Conservation (phyloP, 2,329 filamentous ascomycete genomes). For the Arachnopeziza araneosa region DNA sequence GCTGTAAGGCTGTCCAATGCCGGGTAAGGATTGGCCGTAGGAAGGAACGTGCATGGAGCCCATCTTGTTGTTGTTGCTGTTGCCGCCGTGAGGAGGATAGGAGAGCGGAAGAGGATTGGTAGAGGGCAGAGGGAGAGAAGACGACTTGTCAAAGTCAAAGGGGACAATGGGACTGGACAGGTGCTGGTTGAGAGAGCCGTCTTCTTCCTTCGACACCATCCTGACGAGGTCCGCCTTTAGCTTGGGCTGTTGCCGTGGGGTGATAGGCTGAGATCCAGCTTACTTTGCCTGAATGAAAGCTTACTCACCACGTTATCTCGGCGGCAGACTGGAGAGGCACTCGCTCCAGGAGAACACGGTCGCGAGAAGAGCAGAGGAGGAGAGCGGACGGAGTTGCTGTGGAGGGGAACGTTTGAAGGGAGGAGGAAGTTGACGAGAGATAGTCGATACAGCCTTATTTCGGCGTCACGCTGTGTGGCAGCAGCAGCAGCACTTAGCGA, state of each 20-base stretch:
- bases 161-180: neutral
- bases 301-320: neutral
- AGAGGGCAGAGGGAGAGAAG: neutral
- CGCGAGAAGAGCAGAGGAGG: constrained; percentile 4
- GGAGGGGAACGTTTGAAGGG: neutral
- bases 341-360: neutral
- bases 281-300: constrained; percentile 14
- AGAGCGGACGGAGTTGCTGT: constrained; percentile 1
- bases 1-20: constrained; percentile 6
- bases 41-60: constrained; percentile 12
- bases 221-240: neutral
- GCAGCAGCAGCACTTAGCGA: neutral
- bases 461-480: neutral
- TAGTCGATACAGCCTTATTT: neutral
- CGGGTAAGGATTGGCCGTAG: constrained; percentile 2
- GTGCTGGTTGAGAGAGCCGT: neutral
- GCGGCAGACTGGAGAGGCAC: neutral
- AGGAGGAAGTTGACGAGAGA: neutral
- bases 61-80: neutral
- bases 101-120: neutral
- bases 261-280: constrained; percentile 14
- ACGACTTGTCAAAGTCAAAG: neutral
- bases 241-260: constrained; percentile 12
- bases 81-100: constrained; percentile 3
- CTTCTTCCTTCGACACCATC: neutral